Base-by-base conservation (phyloP, 2,329 filamentous ascomycete genomes). In the Curvularia hawaiiensis region DNA sequence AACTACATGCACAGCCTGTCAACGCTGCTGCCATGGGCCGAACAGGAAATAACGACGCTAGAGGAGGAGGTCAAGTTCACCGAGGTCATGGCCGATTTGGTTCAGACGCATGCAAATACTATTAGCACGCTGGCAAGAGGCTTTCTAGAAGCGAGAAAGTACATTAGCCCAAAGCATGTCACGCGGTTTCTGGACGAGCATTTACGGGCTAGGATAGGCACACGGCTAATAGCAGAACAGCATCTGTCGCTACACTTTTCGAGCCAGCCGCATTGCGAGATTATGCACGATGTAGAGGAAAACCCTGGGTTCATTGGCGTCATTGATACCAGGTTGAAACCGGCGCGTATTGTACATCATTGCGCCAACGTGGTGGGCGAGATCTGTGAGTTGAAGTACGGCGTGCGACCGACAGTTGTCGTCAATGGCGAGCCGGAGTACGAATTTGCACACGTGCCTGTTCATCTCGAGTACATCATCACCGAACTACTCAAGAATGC, bases 401-500 rank as follows among this genome's bases (percentile, higher is more conserved):
- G 95, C 50, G 87, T 96, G 1, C 86, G 95, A 0, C 95, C 95
- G 0, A 84, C 83, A 2, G 84, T 97, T 69, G 79, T 88, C 46
- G 89, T 99, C 68, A 90, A 93, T 64, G 95, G 95, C 63, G 89
- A 96, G 73, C 88, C 90, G 0, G 88, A 90, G 50, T 92, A 93
- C n/a, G 89, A 88, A 0, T 96, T 99, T 72, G 92, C 94, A 20
- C 95, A 96, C 71, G 89, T 99, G 9, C 95, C 95, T 14, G 95
- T 96, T 75, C 95, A 99, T 76, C 84, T 99, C 24, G 94, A 98
- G 77, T 99, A 99, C 76, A 97, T 99, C 63, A 86, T 97, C 63
- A 99, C 94, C 0, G 95, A 99, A 77, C 84, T 99, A 1, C 84
- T 99, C 57, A 99, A 99, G 78, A 99, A 99, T 72, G 91, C 93